Conservation (phyloP, 768 basidiomycete genomes). For the Lyophyllum atratum region DNA sequence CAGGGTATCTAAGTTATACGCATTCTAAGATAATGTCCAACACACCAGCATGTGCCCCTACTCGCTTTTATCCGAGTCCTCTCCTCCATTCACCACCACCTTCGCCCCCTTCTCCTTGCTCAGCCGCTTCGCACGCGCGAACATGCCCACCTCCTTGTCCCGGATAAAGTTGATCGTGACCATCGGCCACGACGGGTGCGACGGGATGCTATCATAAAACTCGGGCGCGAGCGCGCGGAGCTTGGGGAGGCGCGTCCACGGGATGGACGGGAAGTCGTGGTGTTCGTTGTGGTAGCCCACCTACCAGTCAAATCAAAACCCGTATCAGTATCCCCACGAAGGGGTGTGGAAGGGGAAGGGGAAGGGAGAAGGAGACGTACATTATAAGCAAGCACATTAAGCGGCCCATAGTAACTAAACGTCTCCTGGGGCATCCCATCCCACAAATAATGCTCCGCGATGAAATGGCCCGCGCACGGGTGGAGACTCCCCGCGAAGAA, state of each 20-base stretch:
- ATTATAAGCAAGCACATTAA: conserved; percentile 93
- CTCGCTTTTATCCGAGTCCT: conserved; percentile 18
- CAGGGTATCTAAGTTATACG: too few species aligned
- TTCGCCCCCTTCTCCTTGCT: conserved; percentile 31
- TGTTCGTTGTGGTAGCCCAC: conserved; percentile 99
- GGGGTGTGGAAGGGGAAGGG: conserved; percentile 11
- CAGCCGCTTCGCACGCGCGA: conserved; percentile 81
- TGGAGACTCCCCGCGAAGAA: conserved; percentile 98
- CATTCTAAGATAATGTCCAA: too few species aligned
- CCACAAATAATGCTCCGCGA: conserved; percentile 96
- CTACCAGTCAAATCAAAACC: too few species aligned
- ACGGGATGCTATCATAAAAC: conserved; percentile 86
- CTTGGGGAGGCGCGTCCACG: conserved; percentile 91
- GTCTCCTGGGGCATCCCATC: conserved; percentile 93
- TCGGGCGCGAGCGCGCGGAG: conserved; percentile 86
- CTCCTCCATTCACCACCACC: background rate
- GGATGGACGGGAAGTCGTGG: conserved; percentile 95
- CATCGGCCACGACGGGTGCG: conserved; percentile 94
- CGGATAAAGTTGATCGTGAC: conserved; percentile 93
- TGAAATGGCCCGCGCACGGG: conserved; percentile 96
- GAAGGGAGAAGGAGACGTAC: conserved; percentile 43
- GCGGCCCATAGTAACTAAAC: conserved; percentile 92
- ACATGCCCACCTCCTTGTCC: conserved; percentile 86
- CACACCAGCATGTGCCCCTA: background rate
- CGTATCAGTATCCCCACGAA: too few species aligned